These are phyloP conservation scores for Lotus japonicus DNA, from an alignment of 306 rosid genomes.

Conservation along the genomic window DNA sequence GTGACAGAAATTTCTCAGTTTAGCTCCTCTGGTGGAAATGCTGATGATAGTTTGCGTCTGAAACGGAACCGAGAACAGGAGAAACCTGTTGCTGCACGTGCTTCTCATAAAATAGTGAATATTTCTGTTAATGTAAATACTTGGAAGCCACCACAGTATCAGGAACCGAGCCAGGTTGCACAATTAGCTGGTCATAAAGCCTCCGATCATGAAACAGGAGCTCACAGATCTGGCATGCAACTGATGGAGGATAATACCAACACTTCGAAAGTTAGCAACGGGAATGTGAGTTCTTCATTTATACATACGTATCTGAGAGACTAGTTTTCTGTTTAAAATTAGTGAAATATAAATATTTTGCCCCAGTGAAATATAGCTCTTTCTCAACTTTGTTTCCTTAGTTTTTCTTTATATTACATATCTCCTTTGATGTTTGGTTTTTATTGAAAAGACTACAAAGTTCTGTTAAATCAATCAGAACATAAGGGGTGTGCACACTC, in stretches of 20 bases:
- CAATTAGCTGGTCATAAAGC: slow-evolving; percentile 39
- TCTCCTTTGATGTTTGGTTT: not conserved
- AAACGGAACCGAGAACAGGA: slow-evolving; percentile 38
- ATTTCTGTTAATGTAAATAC: slow-evolving; percentile 59
- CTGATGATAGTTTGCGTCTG: slow-evolving; percentile 29
- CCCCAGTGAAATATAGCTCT: not conserved
- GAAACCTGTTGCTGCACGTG: slow-evolving; percentile 36
- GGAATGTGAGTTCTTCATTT: slow-evolving; percentile 54
- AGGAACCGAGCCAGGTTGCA: slow-evolving; percentile 50
- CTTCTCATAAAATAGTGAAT: slow-evolving; percentile 58
- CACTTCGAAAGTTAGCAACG: slow-evolving; percentile 36
- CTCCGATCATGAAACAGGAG: slow-evolving; percentile 26
- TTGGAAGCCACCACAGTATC: slow-evolving; percentile 63
- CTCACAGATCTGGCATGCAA: slow-evolving; percentile 38
- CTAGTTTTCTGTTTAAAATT: not conserved
- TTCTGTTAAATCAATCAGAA: not conserved
- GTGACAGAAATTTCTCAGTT: slow-evolving; percentile 45
- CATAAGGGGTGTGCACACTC: not conserved
- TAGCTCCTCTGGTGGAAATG: slow-evolving; percentile 45
- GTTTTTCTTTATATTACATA: not conserved
- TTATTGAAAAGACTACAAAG: not conserved
- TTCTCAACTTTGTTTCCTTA: not conserved
- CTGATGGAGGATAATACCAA: slow-evolving; percentile 37
- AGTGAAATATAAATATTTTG: not conserved
- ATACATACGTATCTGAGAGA: not conserved